phyloP scores from a whole-genome alignment of 1,139 yeast species.

The Debaryomyces psychrophilus region DNA sequence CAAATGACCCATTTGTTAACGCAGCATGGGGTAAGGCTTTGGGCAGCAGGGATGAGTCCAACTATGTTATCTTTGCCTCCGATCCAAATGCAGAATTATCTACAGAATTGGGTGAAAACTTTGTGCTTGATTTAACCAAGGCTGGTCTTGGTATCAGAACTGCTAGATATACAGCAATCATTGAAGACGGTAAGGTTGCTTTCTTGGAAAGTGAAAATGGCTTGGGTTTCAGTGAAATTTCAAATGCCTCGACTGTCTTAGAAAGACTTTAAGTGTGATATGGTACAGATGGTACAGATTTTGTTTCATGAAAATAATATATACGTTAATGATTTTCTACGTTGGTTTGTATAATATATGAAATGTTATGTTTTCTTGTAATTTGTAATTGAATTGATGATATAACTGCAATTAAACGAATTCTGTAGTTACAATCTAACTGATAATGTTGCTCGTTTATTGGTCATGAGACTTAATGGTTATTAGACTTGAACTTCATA shows the following conservation, averaged over 20 bases:
- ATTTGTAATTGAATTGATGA: background rate
- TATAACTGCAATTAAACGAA: background rate
- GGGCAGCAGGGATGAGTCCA: constrained; percentile 51
- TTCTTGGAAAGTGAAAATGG: constrained; percentile 70
- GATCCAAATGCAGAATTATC: constrained; percentile 72
- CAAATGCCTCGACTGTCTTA: constrained; percentile 62
- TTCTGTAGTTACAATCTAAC: too few species aligned
- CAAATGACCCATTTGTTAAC: constrained; percentile 82
- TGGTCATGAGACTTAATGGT: too few species aligned
- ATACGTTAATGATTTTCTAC: background rate
- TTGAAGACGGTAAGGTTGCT: constrained; percentile 61
- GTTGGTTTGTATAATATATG: background rate
- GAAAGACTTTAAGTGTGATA: constrained; percentile 23
- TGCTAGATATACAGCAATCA: constrained; percentile 70
- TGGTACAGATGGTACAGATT: background rate
- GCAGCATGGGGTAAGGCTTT: constrained; percentile 82
- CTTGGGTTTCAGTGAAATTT: constrained; percentile 57
- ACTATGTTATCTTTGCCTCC: constrained; percentile 63
- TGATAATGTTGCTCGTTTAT: too few species aligned
- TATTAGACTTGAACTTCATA: too few species aligned
- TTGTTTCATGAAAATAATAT: background rate
- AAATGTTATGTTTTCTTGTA: background rate
- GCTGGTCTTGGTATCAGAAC: constrained; percentile 69
- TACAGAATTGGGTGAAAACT: constrained; percentile 59
- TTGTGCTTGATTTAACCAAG: constrained; percentile 50